phyloP scores from a whole-genome alignment of 2,329 filamentous ascomycete species.

The Microcera coccophila region DNA sequence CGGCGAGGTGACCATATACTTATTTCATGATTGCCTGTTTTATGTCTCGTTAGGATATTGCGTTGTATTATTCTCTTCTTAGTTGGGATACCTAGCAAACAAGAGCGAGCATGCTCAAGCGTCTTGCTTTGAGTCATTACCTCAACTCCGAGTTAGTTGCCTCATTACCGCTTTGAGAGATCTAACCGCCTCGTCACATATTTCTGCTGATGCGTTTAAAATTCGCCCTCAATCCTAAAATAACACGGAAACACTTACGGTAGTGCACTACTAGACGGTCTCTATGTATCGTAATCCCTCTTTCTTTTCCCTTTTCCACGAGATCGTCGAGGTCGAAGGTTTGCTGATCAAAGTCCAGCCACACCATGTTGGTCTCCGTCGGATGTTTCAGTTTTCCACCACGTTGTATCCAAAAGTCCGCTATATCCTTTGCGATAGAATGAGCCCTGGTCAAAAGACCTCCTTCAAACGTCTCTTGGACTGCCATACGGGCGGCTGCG shows the following conservation, averaged over 20 bases:
- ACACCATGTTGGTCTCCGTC: conserved; percentile 76
- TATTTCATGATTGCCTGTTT: too few relatives aligned
- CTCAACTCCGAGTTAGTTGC: too few relatives aligned
- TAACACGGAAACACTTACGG: not conserved
- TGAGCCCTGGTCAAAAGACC: conserved; percentile 56
- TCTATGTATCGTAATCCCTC: not conserved
- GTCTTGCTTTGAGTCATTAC: too few relatives aligned
- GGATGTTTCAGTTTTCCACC: conserved; percentile 62
- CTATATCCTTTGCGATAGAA: conserved; percentile 52
- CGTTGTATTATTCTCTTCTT: too few relatives aligned
- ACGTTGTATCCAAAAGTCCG: conserved; percentile 58
- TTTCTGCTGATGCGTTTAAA: not conserved
- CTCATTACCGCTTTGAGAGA: too few relatives aligned
- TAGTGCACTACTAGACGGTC: not conserved
- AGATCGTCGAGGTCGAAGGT: not conserved
- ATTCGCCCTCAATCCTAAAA: not conserved
- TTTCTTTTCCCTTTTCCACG: not conserved
- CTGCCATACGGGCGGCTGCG: conserved; percentile 69
- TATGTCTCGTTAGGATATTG: too few relatives aligned
- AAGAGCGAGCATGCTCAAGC: too few relatives aligned
- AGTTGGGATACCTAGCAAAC: too few relatives aligned
- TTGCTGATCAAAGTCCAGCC: conserved; percentile 46
- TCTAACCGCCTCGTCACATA: not conserved
- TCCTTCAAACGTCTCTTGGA: conserved; percentile 71
- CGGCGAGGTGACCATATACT: too few relatives aligned